A percentile compares a stretch with the other conserved stretches of the same genome.
These are phyloP conservation scores for Geotrichum restrictum DNA, from an alignment of 1,139 yeast genomes.

Conservation along the genomic window DNA sequence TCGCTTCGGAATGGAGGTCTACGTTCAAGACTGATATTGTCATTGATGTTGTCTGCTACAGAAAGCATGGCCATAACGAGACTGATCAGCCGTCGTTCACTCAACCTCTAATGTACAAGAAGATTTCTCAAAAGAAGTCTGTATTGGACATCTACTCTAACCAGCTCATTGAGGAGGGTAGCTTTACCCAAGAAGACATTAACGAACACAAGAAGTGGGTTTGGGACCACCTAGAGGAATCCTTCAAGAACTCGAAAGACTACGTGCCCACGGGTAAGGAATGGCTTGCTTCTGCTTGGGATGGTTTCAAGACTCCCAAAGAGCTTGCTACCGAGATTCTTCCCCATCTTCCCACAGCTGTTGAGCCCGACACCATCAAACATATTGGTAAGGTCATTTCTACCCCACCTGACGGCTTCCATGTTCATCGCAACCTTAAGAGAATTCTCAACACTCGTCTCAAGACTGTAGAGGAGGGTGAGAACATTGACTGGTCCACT, in stretches of 20 bases:
- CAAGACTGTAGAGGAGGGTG: constrained; percentile 83
- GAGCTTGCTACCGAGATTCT: constrained; percentile 93
- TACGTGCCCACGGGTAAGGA: constrained; percentile 90
- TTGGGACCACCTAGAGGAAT: constrained; percentile 89
- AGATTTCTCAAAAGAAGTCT: constrained; percentile 81
- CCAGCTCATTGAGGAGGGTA: constrained; percentile 75
- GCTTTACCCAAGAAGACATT: constrained; percentile 84
- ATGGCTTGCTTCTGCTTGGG: constrained; percentile 99
- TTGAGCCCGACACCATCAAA: constrained; percentile 65
- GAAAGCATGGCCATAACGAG: constrained; percentile 98
- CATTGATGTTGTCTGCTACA: constrained; percentile 95
- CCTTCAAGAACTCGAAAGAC: constrained; percentile 81
- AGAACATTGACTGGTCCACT: constrained; percentile 97
- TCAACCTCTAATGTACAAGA: constrained; percentile 94
- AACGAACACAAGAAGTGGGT: constrained; percentile 98
- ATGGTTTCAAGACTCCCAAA: constrained; percentile 95
- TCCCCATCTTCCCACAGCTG: constrained; percentile 95
- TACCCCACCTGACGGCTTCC: constrained; percentile 80
- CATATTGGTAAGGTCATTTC: constrained; percentile 76
- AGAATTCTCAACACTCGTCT: constrained; percentile 86
- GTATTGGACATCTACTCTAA: constrained; percentile 82
- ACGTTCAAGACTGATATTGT: constrained; percentile 94
- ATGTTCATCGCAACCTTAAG: constrained; percentile 91
- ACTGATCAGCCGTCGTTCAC: constrained; percentile 99
- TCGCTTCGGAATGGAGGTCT: constrained; percentile 99